Conservation (phyloP, 1,284 basidiomycete species). For the Meira nashicola region DNA sequence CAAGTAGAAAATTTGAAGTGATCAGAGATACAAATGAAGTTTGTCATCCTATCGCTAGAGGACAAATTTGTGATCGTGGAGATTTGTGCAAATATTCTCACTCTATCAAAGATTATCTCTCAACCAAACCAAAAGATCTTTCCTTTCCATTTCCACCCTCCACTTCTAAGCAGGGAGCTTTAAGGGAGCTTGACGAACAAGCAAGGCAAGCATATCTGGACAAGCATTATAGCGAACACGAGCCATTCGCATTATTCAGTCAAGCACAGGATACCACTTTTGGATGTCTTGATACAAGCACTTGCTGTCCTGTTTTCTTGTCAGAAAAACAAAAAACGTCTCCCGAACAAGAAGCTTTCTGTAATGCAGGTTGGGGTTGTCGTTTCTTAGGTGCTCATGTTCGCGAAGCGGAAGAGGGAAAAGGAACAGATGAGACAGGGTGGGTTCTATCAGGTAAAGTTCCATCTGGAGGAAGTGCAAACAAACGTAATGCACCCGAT, state of each 20-base stretch:
- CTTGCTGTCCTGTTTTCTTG: neutral
- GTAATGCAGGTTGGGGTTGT: constrained; percentile 77
- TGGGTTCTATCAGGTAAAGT: neutral
- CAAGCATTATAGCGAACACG: constrained; percentile 20
- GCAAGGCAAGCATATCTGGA: constrained; percentile 23
- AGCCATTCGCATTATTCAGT: constrained; percentile 11
- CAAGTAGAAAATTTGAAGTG: constrained; percentile 20
- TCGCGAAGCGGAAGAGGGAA: constrained; percentile 4
- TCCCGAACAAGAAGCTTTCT: constrained; percentile 57
- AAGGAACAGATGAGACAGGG: neutral
- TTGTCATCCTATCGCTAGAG: constrained; percentile 12
- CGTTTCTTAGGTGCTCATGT: constrained; percentile 77
- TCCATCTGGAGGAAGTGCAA: neutral
- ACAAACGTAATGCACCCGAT: neutral
- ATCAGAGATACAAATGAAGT: constrained; percentile 13
- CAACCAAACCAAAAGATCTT: constrained; percentile 70
- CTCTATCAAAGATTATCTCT: constrained; percentile 70
- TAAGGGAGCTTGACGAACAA: constrained; percentile 10
- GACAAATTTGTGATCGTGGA: neutral
- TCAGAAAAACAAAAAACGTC: constrained; percentile 12
- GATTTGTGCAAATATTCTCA: constrained; percentile 70
- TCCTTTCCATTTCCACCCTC: constrained; percentile 57
- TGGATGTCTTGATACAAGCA: constrained; percentile 5
- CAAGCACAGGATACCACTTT: neutral
- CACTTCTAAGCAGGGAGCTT: neutral